Evolutionary conservation across 257 asterid species (phyloP).

Genomic region (Rehmannia glutinosa): DNA sequence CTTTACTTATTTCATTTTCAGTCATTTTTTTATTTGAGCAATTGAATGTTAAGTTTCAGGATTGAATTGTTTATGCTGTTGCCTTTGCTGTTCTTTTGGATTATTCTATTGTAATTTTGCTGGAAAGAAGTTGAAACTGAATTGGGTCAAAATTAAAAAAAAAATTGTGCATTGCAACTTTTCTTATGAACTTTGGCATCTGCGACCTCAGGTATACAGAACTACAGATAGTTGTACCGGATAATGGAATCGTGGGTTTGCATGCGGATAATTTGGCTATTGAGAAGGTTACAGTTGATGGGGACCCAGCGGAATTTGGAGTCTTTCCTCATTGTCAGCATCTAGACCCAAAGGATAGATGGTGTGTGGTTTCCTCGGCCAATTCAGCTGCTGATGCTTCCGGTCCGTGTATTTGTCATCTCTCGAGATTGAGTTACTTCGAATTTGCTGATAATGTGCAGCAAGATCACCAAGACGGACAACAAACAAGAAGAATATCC

Average conservation of each 20-base stretch:
- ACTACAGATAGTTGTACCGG: constrained; percentile 80
- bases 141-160: not conserved
- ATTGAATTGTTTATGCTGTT: constrained; percentile 1
- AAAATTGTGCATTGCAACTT: not conserved
- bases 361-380: constrained; percentile 94
- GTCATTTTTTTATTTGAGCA: not conserved
- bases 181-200: constrained; percentile 14
- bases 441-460: constrained; percentile 94
- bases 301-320: constrained; percentile 86
- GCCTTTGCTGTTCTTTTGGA: constrained; percentile 1
- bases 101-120: not conserved
- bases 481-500: constrained; percentile 31
- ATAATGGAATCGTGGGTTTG: constrained; percentile 90
- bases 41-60: not conserved
- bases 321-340: constrained; percentile 88
- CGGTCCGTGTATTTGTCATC: constrained; percentile 82
- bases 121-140: not conserved
- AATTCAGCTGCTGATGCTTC: constrained; percentile 99
- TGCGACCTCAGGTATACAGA: constrained; percentile 77
- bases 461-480: constrained; percentile 49
- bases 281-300: constrained; percentile 88
- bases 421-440: constrained; percentile 79
- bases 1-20: not conserved
- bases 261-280: constrained; percentile 96
- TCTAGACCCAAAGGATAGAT: constrained; percentile 83